Conservation (phyloP, 1,284 basidiomycete genomes). For the Puccinia horiana region DNA sequence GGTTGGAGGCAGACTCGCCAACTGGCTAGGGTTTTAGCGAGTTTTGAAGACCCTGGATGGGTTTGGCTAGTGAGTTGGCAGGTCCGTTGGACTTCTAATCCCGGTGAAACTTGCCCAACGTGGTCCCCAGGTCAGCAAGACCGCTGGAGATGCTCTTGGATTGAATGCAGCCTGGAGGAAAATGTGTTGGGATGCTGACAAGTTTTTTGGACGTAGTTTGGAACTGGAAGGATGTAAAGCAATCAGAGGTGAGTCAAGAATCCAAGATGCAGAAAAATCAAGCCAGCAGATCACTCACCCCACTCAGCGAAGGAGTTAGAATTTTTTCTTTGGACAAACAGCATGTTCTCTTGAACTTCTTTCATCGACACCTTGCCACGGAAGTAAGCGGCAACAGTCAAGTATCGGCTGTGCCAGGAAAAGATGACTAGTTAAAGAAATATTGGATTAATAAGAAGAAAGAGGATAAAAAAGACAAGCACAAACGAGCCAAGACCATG, state of each 20-base stretch:
- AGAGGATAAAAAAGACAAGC: background rate
- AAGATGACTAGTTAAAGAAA: too few relatives aligned
- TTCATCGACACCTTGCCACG: conserved; percentile 98
- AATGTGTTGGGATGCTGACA: too few relatives aligned
- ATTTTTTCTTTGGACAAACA: conserved; percentile 89
- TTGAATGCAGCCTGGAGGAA: too few relatives aligned
- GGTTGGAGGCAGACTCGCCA: too few relatives aligned
- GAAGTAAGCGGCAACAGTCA: conserved; percentile 90
- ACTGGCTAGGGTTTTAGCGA: too few relatives aligned
- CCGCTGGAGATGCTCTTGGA: too few relatives aligned
- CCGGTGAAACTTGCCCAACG: too few relatives aligned
- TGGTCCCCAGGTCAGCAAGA: too few relatives aligned
- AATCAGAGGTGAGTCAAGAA: conserved; percentile 65
- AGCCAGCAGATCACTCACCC: conserved; percentile 54
- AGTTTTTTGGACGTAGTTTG: conserved; percentile 74
- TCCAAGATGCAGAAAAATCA: conserved; percentile 52
- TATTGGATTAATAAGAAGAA: too few relatives aligned
- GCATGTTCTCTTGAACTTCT: conserved; percentile 91
- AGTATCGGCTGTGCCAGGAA: conserved; percentile 83
- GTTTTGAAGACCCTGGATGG: too few relatives aligned
- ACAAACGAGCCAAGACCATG: conserved; percentile 39
- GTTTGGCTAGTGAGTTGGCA: too few relatives aligned
- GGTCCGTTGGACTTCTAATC: too few relatives aligned
- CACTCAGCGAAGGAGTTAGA: conserved; percentile 87
- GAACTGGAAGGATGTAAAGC: conserved; percentile 78